phyloP scores from a whole-genome alignment of 2,329 filamentous ascomycete genomes.

The Byssothecium circinans region DNA sequence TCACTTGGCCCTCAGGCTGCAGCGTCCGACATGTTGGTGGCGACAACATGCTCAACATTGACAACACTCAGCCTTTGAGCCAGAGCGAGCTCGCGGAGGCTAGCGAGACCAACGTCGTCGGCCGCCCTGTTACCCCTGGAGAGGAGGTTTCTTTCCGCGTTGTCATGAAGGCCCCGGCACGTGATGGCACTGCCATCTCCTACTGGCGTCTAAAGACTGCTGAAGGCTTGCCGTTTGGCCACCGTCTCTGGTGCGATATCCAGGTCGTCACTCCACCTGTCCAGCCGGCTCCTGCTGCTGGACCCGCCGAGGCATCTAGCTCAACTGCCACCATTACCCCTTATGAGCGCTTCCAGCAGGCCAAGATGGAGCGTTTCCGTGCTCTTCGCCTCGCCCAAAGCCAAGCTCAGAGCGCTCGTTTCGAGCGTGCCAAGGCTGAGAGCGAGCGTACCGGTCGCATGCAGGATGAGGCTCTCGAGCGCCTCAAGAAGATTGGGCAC shows the following conservation, averaged over 20 bases:
- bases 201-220: conserved; percentile 93
- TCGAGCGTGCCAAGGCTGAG: conserved; percentile 7
- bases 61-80: conserved; percentile 76
- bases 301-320: conserved; percentile 18
- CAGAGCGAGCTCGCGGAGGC: conserved; percentile 75
- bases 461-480: conserved; percentile 32
- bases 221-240: conserved; percentile 81
- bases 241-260: conserved; percentile 94
- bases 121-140: conserved; percentile 68
- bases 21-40: conserved; percentile 89
- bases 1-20: conserved; percentile 84
- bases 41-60: conserved; percentile 93
- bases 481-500: conserved; percentile 26
- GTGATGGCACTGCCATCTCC: conserved; percentile 79
- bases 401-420: conserved; percentile 6
- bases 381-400: conserved; percentile 19
- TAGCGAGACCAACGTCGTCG: conserved; percentile 78
- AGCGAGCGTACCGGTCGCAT: conserved; percentile 4
- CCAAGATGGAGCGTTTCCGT: conserved; percentile 27
- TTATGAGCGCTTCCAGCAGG: conserved; percentile 29
- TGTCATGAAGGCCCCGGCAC: conserved; percentile 75
- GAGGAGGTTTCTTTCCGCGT: conserved; percentile 81
- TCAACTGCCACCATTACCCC: conserved; percentile 12
- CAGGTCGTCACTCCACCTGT: conserved; percentile 55
- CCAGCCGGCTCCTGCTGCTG: conserved; percentile 9